phyloP scores from a whole-genome alignment of 345 rosid genomes.

The Populus alba region DNA sequence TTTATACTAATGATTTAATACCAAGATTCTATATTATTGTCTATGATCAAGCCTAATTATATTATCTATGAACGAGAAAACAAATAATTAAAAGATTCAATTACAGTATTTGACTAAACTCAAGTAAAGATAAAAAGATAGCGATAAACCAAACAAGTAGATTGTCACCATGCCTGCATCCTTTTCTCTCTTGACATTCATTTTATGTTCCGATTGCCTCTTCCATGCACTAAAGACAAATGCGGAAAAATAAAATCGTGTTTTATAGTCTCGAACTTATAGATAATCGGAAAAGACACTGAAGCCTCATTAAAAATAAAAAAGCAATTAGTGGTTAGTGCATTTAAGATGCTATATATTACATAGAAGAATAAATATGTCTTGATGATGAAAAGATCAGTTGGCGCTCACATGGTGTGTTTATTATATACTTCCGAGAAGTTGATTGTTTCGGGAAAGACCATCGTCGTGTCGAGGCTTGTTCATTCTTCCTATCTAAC shows the following conservation, averaged over 20 bases:
- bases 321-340: not conserved
- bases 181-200: not conserved
- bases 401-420: slow-evolving; percentile 72
- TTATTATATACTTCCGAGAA: slow-evolving; percentile 9
- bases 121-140: too few species aligned
- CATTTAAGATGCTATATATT: not conserved
- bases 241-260: not conserved
- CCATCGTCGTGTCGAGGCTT: not conserved
- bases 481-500: not conserved
- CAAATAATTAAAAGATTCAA: too few species aligned
- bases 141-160: too few species aligned
- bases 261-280: not conserved
- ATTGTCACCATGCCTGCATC: not conserved
- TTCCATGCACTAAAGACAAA: not conserved
- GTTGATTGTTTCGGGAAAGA: slow-evolving; percentile 29
- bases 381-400: slow-evolving; percentile 20
- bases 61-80: too few species aligned
- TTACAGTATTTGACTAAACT: too few species aligned
- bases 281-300: not conserved
- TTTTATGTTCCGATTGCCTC: not conserved
- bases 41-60: too few species aligned
- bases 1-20: too few species aligned
- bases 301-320: too few species aligned
- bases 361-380: not conserved
- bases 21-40: too few species aligned